A percentile compares a stretch with the other conserved stretches of the same genome.
Conservation (phyloP, 2,329 filamentous ascomycete species). For the Colletotrichum eleusines region DNA sequence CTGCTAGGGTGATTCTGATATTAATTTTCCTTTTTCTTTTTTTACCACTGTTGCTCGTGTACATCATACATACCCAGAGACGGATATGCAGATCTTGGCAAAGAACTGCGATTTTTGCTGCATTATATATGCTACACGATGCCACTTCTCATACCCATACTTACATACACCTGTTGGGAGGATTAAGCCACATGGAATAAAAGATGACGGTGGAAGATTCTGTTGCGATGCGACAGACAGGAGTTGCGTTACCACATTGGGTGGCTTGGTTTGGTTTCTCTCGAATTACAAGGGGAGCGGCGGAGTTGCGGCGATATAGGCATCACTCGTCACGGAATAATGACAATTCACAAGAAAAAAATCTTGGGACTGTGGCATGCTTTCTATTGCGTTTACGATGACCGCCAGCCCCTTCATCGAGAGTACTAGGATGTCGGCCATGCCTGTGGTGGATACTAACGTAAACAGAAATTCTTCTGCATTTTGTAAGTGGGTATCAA, state of each 20-base stretch:
- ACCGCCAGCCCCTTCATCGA: no score
- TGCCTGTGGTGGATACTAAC: not conserved
- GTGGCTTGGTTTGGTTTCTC: conserved; percentile 41
- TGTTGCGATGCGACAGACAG: conserved; percentile 2
- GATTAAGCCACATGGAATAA: conserved; percentile 19
- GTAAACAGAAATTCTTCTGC: no score
- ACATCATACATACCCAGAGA: conserved; percentile 41
- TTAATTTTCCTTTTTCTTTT: conserved; percentile 5
- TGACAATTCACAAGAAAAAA: conserved; percentile 32
- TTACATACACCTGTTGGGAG: conserved; percentile 30
- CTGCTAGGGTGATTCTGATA: conserved; percentile 14
- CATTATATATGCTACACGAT: conserved; percentile 33
- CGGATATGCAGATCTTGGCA: conserved; percentile 37
- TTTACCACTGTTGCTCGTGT: conserved; percentile 37
- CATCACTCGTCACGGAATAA: conserved; percentile 41
- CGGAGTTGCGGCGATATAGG: conserved; percentile 43
- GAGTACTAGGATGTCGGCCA: not conserved
- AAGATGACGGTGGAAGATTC: not conserved
- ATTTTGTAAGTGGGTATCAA: conserved; percentile 47
- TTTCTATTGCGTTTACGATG: not conserved
- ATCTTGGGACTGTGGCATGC: conserved; percentile 29
- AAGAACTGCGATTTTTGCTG: conserved; percentile 30
- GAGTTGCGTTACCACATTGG: conserved; percentile 24
- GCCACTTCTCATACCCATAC: conserved; percentile 39
- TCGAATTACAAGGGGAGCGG: conserved; percentile 41